Base-by-base conservation (phyloP, 495 filamentous ascomycete species). In the Talaromyces wortmannii region DNA sequence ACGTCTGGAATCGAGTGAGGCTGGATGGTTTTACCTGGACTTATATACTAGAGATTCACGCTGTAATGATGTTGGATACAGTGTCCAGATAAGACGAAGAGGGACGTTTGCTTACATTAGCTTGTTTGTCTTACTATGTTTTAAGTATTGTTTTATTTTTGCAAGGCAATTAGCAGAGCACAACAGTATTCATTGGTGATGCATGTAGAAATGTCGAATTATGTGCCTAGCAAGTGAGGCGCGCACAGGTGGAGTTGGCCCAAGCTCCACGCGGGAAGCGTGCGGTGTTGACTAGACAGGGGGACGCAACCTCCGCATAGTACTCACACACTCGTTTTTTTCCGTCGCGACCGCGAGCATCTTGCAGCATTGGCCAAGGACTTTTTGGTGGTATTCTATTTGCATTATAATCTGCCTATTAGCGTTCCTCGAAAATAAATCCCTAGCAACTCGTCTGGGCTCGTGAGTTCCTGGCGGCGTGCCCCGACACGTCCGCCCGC, bases 211-310 rank as follows among this genome's bases (percentile, higher is more conserved):
- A 23, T 23, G 23, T 1, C 23, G 4, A 2, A 23, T 23, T 23
- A 23, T 23, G 23, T 23, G 23, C 23, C 23, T 23, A 4, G 23
- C 23, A 23, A 23, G 23, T 23, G 4, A 23, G 23, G 23, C 23
- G 23, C 23, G 23, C 23, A 23, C 23, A 23, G 23, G 31, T 15
- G 29, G 29, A 36, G 65, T 65, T 76, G 71, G 73, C 66, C 73
- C 67, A 73, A 73, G 71, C 71, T 74, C 66, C 70, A 67, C 70
- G 68, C 68, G 66, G 65, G 64, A 63, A 53, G 48, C 30, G 32
- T 42, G 16, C 17, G 23, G 29, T 16, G 18, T 36, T 29, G 42
- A 10, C 13, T 23, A 12, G 52, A 45, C 52, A 53, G 52, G 52
- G 52, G 52, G 29, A 45, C 31, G 31, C 16, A 13, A 30, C 31